Conservation (phyloP, 2,329 filamentous ascomycete species). For the Aspergillus spinulosporus region DNA sequence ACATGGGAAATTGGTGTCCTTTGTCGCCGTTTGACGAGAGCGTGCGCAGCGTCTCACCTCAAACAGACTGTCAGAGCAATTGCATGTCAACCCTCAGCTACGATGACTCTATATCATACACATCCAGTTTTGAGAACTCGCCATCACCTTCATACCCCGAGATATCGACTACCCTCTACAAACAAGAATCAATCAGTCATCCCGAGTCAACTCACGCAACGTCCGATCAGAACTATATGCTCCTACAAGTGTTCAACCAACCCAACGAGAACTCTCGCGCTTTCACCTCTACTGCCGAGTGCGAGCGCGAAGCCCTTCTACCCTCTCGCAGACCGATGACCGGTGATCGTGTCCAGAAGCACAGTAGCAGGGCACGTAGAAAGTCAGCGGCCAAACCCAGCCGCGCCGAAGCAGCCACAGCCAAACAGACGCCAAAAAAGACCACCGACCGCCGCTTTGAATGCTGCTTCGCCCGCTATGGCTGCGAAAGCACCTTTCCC, state of each 20-base stretch:
- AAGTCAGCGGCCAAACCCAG: conserved; percentile 12
- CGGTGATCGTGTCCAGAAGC: conserved; percentile 1
- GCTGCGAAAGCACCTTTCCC: conserved; percentile 70
- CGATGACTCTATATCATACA: conserved; percentile 20
- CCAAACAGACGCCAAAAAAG: conserved; percentile 13
- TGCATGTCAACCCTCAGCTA: conserved; percentile 22
- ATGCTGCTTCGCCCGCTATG: conserved; percentile 77
- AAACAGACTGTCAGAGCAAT: conserved; percentile 10
- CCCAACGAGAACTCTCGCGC: background rate
- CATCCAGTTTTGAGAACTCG: conserved; percentile 10
- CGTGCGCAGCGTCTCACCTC: conserved; percentile 9
- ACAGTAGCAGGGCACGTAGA: background rate
- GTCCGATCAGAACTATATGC: background rate
- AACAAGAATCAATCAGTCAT: conserved; percentile 2
- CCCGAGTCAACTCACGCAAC: background rate
- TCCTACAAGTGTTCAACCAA: background rate
- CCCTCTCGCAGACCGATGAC: background rate
- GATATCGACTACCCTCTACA: background rate
- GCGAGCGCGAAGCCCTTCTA: background rate
- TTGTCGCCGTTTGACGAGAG: conserved; percentile 6
- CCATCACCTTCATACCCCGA: conserved; percentile 21
- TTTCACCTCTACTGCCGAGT: background rate
- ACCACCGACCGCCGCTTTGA: conserved; percentile 51
- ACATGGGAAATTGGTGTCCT: conserved; percentile 7
- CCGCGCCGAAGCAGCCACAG: conserved; percentile 10